phyloP scores from a whole-genome alignment of 768 basidiomycete species.

The Megacollybia marginata region DNA sequence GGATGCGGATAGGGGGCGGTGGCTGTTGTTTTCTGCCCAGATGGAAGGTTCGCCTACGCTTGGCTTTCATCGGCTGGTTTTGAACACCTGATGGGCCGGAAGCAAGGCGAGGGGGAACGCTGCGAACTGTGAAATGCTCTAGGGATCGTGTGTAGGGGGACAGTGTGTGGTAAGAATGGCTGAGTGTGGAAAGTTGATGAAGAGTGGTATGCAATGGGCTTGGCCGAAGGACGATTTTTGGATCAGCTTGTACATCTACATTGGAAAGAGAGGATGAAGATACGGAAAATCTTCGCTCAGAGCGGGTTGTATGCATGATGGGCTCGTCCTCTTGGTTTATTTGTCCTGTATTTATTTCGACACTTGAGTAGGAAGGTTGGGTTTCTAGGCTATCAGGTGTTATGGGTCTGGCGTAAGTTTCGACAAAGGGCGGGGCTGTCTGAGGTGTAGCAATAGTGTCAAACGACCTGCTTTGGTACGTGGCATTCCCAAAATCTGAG shows the following conservation, averaged over 20 bases:
- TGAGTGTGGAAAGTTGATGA: slow-evolving; percentile 81
- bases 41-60: slow-evolving; percentile 65
- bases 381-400: slow-evolving; percentile 49
- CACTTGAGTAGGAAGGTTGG: slow-evolving; percentile 41
- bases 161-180: slow-evolving; percentile 86
- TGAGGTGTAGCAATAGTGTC: slow-evolving; percentile 14
- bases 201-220: slow-evolving; percentile 64
- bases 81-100: slow-evolving; percentile 25
- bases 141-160: slow-evolving; percentile 89
- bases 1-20: slow-evolving; percentile 3
- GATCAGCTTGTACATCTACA: slow-evolving; percentile 24
- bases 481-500: slow-evolving; percentile 7
- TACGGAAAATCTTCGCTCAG: slow-evolving; percentile 11
- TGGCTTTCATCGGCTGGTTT: slow-evolving; percentile 60
- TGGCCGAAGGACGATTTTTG: slow-evolving; percentile 59
- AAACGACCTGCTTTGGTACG: slow-evolving; percentile 4
- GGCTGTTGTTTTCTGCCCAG: slow-evolving; percentile 33
- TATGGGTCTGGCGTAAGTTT: slow-evolving; percentile 26
- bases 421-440: slow-evolving; percentile 20
- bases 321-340: slow-evolving; percentile 9
- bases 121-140: slow-evolving; percentile 88
- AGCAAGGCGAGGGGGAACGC: slow-evolving; percentile 59
- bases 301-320: slow-evolving; percentile 23
- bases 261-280: slow-evolving; percentile 14
- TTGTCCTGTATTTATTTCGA: slow-evolving; percentile 30